Conservation (phyloP, 352 stramenopile species). For the Pythium monospermum region DNA sequence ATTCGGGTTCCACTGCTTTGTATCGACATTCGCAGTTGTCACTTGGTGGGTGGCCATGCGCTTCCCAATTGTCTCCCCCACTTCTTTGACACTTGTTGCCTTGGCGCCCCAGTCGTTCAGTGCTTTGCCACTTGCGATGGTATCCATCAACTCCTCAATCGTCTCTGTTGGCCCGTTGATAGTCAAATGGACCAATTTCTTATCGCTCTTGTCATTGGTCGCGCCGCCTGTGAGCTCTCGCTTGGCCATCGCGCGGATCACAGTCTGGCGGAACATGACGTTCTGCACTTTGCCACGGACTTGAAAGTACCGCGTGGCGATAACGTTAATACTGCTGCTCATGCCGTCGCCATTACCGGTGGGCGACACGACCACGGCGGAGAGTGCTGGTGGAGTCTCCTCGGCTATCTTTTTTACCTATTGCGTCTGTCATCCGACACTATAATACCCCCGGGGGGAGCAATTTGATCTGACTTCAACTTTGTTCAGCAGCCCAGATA, state of each 20-base stretch:
- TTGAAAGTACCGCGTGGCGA: conserved; percentile 37
- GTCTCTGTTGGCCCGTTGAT: conserved; percentile 32
- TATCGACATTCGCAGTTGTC: conserved; percentile 64
- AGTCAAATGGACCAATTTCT: conserved; percentile 55
- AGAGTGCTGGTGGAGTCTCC: too few relatives aligned
- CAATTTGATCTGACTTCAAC: too few relatives aligned
- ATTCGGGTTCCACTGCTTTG: conserved; percentile 67
- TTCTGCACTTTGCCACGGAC: conserved; percentile 71
- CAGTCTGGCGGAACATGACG: conserved; percentile 80
- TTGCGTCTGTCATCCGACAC: too few relatives aligned
- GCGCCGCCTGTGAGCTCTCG: conserved; percentile 51
- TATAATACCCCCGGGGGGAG: too few relatives aligned
- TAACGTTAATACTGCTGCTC: neutral
- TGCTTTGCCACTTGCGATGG: conserved; percentile 33
- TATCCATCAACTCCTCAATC: conserved; percentile 44
- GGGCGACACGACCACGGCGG: neutral
- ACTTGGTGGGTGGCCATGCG: conserved; percentile 51
- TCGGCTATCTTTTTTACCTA: too few relatives aligned
- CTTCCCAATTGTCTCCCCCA: conserved; percentile 30
- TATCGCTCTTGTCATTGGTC: conserved; percentile 60
- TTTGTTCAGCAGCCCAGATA: too few relatives aligned
- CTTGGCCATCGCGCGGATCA: conserved; percentile 75
- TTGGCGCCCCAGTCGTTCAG: conserved; percentile 72
- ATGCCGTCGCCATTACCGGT: neutral
- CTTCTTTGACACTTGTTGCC: conserved; percentile 38